Evolutionary conservation across 164 flowering plant genomes (phyloP), one percentile per base, ranked within the genome.

Genomic region (Umbellularia californica): DNA sequence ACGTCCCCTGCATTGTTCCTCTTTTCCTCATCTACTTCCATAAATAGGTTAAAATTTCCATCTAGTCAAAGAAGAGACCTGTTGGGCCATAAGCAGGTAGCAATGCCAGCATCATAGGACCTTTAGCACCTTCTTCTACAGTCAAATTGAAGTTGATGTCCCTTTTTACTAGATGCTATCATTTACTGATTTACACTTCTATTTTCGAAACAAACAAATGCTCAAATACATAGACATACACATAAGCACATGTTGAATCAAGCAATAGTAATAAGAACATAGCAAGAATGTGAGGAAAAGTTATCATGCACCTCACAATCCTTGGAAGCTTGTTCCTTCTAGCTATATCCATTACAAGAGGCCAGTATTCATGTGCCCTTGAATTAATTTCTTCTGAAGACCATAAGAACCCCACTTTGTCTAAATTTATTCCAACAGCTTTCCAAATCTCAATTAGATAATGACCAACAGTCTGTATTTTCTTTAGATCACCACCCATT

Each of bases 401-500:
- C 99, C 97, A 95, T 70, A 95, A 51, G 77, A 95, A 93, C 72
- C 93, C 93, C n/a, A 95, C 98, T 65, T 83, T 86, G 5, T 87
- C 89, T n/a, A 88, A 83, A 73, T 90, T 80, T 96, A 95, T 88
- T n/a, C 98, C 99, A 50, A 82, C 90, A 71, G 98, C 92, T 75
- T 88, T 93, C 99, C 99, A 95, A 65, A 95, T 93, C 82, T 95
- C 99, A 76, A 93, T 90, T 74, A 95, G 47, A 77, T 93, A 95
- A 28, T 77, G 76, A 15, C 99, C 99, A 68, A 95, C 90, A 93
- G n/a, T n/a, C n/a, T n/a, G n/a, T n/a, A n/a, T n/a, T n/a, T n/a
- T n/a, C n/a, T n/a, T n/a, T n/a, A n/a, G 72, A 79, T 95, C 99
- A 69, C 98, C 99, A 5, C 97, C 99, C 98, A 95, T 90, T 82